phyloP scores from a whole-genome alignment of 2,329 filamentous ascomycete genomes.

The Rhytidhysteron rufulum region DNA sequence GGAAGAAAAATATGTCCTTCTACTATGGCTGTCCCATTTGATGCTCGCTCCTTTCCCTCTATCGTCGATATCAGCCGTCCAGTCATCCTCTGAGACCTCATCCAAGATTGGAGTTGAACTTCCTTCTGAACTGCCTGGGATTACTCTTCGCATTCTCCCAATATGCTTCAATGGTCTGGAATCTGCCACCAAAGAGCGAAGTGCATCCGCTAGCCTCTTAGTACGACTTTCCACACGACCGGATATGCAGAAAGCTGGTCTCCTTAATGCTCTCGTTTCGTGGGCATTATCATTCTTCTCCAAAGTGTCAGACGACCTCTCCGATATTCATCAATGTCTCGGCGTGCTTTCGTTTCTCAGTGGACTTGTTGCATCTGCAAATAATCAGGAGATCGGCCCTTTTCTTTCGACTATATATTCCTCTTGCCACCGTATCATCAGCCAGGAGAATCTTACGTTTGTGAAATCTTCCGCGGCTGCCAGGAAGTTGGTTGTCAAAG shows the following conservation, averaged over 20 bases:
- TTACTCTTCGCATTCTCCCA: slow-evolving; percentile 67
- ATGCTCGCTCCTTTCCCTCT: slow-evolving; percentile 80
- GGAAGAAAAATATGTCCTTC: slow-evolving; percentile 83
- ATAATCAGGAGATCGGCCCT: slow-evolving; percentile 68
- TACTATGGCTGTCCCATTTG: slow-evolving; percentile 68
- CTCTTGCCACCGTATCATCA: slow-evolving; percentile 57
- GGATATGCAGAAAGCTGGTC: slow-evolving; percentile 78
- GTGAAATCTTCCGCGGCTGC: slow-evolving; percentile 73
- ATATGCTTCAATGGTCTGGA: slow-evolving; percentile 69
- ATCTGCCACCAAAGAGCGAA: slow-evolving; percentile 78
- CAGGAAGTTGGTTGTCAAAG: slow-evolving; percentile 79
- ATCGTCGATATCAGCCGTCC: slow-evolving; percentile 66
- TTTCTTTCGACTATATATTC: slow-evolving; percentile 65
- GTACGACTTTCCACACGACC: slow-evolving; percentile 76
- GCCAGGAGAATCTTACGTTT: slow-evolving; percentile 47
- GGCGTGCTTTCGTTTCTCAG: slow-evolving; percentile 77
- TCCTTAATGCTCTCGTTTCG: slow-evolving; percentile 63
- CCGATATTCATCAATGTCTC: slow-evolving; percentile 70
- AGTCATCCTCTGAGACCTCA: slow-evolving; percentile 27
- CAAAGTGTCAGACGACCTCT: slow-evolving; percentile 36
- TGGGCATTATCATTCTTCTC: slow-evolving; percentile 67
- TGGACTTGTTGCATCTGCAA: slow-evolving; percentile 66
- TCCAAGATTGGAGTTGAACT: slow-evolving; percentile 47
- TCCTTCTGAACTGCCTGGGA: slow-evolving; percentile 60
- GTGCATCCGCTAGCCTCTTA: slow-evolving; percentile 79